phyloP scores from a whole-genome alignment of 2,329 filamentous ascomycete species.

The Lasiodiplodia sp. region DNA sequence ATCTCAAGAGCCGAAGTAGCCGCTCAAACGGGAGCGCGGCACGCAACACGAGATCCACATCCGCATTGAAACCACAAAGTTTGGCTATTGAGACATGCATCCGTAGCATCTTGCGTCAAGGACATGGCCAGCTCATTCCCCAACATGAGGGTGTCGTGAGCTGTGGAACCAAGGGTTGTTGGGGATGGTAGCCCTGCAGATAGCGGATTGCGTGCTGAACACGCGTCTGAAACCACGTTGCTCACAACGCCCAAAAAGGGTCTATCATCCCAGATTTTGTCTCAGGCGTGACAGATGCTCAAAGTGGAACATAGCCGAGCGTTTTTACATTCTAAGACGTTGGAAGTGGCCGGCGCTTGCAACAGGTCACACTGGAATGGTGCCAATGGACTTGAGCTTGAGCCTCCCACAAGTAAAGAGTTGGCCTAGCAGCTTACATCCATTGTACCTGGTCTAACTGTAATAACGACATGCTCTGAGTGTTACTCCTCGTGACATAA shows the following conservation, averaged over 20 bases:
- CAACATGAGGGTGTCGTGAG: conserved; percentile 5
- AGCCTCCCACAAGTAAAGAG: conserved; percentile 1
- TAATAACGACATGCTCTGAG: conserved; percentile 27
- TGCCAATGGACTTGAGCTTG: background rate
- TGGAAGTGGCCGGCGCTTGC: background rate
- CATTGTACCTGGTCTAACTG: conserved; percentile 29
- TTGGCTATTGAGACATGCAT: background rate
- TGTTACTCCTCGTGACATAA: conserved; percentile 27
- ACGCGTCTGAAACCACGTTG: conserved; percentile 15
- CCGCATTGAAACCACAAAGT: background rate
- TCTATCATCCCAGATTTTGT: background rate
- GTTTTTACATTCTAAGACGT: conserved; percentile 17
- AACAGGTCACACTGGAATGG: background rate
- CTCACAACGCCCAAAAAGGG: background rate
- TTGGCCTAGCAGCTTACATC: conserved; percentile 25
- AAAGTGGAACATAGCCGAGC: conserved; percentile 1
- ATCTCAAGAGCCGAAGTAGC: background rate
- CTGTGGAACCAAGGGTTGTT: conserved; percentile 19
- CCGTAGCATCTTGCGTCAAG: background rate
- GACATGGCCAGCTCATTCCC: background rate
- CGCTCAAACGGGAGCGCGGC: background rate
- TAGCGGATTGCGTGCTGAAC: background rate
- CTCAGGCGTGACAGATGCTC: background rate
- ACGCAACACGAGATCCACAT: background rate
- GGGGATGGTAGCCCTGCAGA: background rate